A percentile compares a stretch with the other conserved stretches of the same genome.
Conservation (phyloP, 345 rosid species). For the Brassica napus region Da-Ae NC_063448.1:28768001-28768500, state of each 20-base stretch:
- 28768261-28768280: background rate
- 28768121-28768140: too few species aligned
- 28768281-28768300: background rate
- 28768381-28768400: constrained; percentile 30
- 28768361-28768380: constrained; percentile 28
- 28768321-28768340: constrained; percentile 43
- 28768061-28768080: too few species aligned
- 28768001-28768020: too few species aligned
- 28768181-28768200: background rate
- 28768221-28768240: background rate
- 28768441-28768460: constrained; percentile 30
- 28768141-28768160: too few species aligned
- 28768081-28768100: too few species aligned
- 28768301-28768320: background rate
- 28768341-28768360: constrained; percentile 47
- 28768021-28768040: too few species aligned
- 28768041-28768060: too few species aligned
- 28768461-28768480: background rate
- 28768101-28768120: too few species aligned
- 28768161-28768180: background rate
- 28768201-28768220: constrained; percentile 1
- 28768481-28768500: background rate
- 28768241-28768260: background rate
- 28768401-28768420: constrained; percentile 42
- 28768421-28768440: constrained; percentile 32